phyloP scores from a whole-genome alignment of 75 land plant species.

The Pseudotsuga menziesii region DNA sequence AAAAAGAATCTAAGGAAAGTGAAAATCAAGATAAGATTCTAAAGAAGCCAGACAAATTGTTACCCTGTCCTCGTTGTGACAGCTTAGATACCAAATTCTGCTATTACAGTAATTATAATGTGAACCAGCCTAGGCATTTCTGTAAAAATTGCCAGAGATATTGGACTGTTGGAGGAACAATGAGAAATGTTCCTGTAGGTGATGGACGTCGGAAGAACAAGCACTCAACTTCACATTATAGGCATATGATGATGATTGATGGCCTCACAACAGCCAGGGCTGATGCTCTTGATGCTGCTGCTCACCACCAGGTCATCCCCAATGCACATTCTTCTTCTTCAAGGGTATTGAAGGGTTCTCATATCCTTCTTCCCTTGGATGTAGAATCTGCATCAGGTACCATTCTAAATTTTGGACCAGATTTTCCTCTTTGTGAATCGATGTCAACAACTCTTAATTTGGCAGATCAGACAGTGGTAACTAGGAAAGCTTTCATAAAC shows the following conservation, averaged over 20 bases:
- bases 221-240: conserved; percentile 40
- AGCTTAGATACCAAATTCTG: conserved; percentile 89
- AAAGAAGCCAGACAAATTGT: conserved; percentile 85
- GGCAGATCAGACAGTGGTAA: conserved; percentile 22
- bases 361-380: conserved; percentile 3
- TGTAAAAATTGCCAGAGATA: conserved; percentile 87
- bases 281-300: conserved; percentile 12
- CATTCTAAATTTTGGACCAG: conserved; percentile 42
- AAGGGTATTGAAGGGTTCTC: conserved; percentile 18
- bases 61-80: conserved; percentile 91
- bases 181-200: conserved; percentile 95
- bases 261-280: conserved; percentile 15
- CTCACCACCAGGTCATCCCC: conserved; percentile 4
- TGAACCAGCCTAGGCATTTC: conserved; percentile 89
- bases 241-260: conserved; percentile 26
- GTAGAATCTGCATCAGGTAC: conserved; percentile 19
- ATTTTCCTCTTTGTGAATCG: conserved; percentile 43
- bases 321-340: conserved; percentile 1
- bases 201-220: conserved; percentile 86
- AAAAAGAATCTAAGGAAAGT: conserved; percentile 14
- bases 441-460: conserved; percentile 34
- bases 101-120: conserved; percentile 84
- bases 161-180: conserved; percentile 90
- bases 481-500: background rate
- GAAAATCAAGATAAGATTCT: conserved; percentile 31